A percentile compares a stretch with the other conserved stretches of the same genome.
These are phyloP conservation scores for Silene coronaria DNA, from an alignment of 179 eudicot species.

Conservation along the genomic window DNA sequence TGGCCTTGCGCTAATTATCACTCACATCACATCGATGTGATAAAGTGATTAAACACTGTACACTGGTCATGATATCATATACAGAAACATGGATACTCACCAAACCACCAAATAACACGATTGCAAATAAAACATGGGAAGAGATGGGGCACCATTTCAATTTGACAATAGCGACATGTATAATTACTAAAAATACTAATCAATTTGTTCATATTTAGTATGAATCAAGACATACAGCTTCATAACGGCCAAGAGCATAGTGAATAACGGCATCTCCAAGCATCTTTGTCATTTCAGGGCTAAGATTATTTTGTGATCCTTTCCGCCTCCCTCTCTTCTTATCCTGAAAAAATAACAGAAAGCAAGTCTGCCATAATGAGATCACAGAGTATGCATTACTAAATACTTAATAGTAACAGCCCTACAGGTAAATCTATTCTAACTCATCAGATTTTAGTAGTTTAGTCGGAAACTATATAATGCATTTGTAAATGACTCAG, in stretches of 20 bases:
- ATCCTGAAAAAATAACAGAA: conserved; percentile 28
- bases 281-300: conserved; percentile 60
- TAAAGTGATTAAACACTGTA: too few species aligned
- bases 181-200: too few species aligned
- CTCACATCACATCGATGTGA: too few species aligned
- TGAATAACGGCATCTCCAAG: conserved; percentile 86
- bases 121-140: too few species aligned
- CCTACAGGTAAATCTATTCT: too few species aligned
- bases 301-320: conserved; percentile 65
- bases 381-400: background rate
- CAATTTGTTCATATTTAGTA: background rate
- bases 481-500: background rate
- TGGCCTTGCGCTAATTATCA: too few species aligned
- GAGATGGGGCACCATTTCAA: too few species aligned
- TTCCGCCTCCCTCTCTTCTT: conserved; percentile 73
- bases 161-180: too few species aligned
- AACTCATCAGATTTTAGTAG: background rate
- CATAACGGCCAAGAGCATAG: conserved; percentile 67
- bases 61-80: too few species aligned
- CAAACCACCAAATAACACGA: too few species aligned
- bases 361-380: background rate
- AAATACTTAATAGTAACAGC: background rate
- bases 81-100: too few species aligned
- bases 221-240: conserved; percentile 45
- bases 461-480: background rate